Conservation (phyloP, 2,329 filamentous ascomycete species). For the Ophiosphaerella korrae region DNA sequence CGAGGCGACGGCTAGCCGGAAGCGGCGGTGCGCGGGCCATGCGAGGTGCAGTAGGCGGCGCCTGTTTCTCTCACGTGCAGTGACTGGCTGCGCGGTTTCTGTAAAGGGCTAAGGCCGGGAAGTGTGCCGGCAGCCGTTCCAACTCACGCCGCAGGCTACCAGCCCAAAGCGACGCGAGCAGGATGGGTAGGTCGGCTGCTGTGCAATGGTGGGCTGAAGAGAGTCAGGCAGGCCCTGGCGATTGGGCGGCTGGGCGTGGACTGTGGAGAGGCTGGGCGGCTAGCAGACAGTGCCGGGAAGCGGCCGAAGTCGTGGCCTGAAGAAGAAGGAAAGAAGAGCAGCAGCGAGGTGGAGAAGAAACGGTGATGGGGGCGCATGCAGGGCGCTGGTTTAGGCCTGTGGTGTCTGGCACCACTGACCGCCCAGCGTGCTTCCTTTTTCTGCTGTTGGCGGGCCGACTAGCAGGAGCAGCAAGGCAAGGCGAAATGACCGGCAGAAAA, state of each 20-base stretch:
- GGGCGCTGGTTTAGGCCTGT: slow-evolving; percentile 32
- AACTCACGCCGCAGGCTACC: slow-evolving; percentile 8
- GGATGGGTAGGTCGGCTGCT: slow-evolving; percentile 6
- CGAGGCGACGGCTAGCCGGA: slow-evolving; percentile 17
- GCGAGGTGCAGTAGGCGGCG: slow-evolving; percentile 31
- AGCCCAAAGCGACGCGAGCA: slow-evolving; percentile 8
- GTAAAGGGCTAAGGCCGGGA: slow-evolving; percentile 19
- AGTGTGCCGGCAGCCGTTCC: slow-evolving; percentile 6
- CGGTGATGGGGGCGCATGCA: slow-evolving; percentile 40
- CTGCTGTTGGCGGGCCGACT: too few species aligned
- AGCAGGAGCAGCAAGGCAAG: too few species aligned
- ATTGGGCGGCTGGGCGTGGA: slow-evolving; percentile 1
- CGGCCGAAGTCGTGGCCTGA: slow-evolving; percentile 19
- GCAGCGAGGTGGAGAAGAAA: slow-evolving; percentile 24
- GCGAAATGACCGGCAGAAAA: too few species aligned
- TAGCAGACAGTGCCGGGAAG: slow-evolving; percentile 9
- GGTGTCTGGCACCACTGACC: slow-evolving; percentile 29
- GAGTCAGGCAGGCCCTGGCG: not conserved
- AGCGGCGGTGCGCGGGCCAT: slow-evolving; percentile 28
- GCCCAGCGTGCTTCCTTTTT: slow-evolving; percentile 11
- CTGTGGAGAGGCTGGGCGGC: slow-evolving; percentile 9
- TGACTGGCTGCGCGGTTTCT: slow-evolving; percentile 26
- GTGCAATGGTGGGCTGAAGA: not conserved
- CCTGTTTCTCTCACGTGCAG: slow-evolving; percentile 30
- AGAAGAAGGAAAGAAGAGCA: slow-evolving; percentile 27